phyloP scores from a whole-genome alignment of 1,139 yeast genomes.

The Nematodospora anomalae region DNA sequence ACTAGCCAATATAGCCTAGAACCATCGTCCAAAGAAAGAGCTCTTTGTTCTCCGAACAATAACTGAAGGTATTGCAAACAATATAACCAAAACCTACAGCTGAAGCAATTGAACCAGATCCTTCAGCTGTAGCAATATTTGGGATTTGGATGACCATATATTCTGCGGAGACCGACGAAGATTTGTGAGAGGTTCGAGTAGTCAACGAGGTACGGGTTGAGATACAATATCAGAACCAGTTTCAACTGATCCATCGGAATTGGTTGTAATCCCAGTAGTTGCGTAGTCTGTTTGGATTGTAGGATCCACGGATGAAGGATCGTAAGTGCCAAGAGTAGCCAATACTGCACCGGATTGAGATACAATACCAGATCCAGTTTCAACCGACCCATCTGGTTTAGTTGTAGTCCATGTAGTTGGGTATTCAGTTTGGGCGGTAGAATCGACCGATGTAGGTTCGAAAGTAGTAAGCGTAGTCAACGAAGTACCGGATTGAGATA shows the following conservation, averaged over 20 bases:
- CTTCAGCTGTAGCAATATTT: constrained; percentile 1
- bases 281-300: constrained; percentile 14
- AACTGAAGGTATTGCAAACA: too few relatives aligned
- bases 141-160: too few relatives aligned
- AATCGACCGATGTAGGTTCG: constrained; percentile 2
- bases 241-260: constrained; percentile 18
- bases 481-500: constrained; percentile 5
- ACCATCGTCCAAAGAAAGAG: too few relatives aligned
- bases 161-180: constrained; percentile 11
- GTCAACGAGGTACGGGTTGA: constrained; percentile 3
- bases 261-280: constrained; percentile 23
- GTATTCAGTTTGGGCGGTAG: constrained; percentile 19
- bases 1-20: too few relatives aligned
- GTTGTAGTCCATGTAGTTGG: constrained; percentile 21
- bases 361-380: constrained; percentile 18
- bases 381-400: constrained; percentile 18
- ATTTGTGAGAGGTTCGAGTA: too few relatives aligned
- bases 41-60: too few relatives aligned
- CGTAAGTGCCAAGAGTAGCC: constrained; percentile 11
- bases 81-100: too few relatives aligned
- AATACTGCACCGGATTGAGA: constrained; percentile 1
- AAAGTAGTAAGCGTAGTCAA: constrained; percentile 5
- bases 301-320: constrained; percentile 10
- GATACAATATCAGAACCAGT: constrained; percentile 18
- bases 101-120: constrained; percentile 1